A percentile compares a stretch with the other conserved stretches of the same genome.
phyloP scores from a whole-genome alignment of 2,329 filamentous ascomycete genomes.

The Exophiala calicioides region DNA sequence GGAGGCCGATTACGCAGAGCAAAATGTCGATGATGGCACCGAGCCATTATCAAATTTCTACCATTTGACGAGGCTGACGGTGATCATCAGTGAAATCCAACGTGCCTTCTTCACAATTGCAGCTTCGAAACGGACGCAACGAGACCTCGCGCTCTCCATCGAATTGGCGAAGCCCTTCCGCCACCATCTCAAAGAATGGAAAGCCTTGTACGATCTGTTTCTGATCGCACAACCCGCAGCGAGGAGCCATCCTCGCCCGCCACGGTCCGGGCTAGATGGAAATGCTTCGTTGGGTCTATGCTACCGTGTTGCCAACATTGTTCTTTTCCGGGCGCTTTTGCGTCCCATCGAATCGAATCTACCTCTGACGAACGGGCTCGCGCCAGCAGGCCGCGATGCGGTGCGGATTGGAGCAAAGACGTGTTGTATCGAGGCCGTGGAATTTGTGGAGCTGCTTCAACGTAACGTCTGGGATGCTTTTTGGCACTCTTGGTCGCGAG shows the following conservation, averaged over 20 bases:
- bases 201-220: neutral
- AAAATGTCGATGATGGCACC: neutral
- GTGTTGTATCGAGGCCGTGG: constrained; percentile 11
- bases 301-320: constrained; percentile 12
- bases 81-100: constrained; percentile 12
- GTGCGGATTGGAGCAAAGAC: constrained; percentile 5
- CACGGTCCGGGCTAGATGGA: constrained; percentile 6
- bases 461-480: constrained; percentile 15
- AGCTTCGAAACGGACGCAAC: constrained; percentile 5
- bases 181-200: constrained; percentile 8
- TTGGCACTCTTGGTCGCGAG: constrained; percentile 17
- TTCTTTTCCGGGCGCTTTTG: constrained; percentile 15
- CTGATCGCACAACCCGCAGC: neutral
- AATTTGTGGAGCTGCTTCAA: constrained; percentile 11
- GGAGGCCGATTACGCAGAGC: neutral
- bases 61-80: constrained; percentile 3
- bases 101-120: constrained; percentile 12
- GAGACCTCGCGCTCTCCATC: constrained; percentile 6
- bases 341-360: constrained; percentile 11
- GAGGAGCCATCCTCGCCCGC: neutral
- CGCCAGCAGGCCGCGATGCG: constrained; percentile 5
- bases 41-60: constrained; percentile 4
- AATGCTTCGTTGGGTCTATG: constrained; percentile 10
- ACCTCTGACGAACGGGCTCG: neutral
- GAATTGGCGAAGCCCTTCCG: constrained; percentile 9